Percentiles rank a stretch among this genome's conserved stretches.
phyloP scores from a whole-genome alignment of 176 grass and related monocot species.

The Echinochloa phyllopogon region DNA sequence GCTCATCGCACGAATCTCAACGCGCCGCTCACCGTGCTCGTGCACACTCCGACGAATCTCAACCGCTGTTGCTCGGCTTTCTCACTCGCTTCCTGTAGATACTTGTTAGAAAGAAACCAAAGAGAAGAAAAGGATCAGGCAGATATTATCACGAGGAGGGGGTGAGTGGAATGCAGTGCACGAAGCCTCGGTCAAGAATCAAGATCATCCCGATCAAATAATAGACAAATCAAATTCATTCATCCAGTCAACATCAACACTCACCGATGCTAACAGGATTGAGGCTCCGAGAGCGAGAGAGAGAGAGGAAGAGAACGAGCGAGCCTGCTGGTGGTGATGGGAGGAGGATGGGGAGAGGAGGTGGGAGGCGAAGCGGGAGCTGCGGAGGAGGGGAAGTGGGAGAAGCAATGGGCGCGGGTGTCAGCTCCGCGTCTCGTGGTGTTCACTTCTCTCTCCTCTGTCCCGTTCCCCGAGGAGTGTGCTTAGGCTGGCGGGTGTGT shows the following conservation, averaged over 20 bases:
- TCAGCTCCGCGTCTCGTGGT: slow-evolving; percentile 6
- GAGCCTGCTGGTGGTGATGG: neutral
- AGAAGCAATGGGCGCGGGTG: slow-evolving; percentile 16
- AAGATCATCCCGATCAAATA: neutral
- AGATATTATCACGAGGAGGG: neutral
- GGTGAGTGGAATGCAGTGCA: slow-evolving; percentile 9
- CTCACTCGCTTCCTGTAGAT: neutral
- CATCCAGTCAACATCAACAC: neutral
- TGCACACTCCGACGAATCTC: neutral
- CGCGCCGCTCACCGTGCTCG: neutral
- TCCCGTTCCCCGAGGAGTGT: slow-evolving; percentile 25
- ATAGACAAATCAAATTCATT: neutral
- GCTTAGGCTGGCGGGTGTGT: slow-evolving; percentile 8
- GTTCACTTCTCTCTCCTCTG: neutral
- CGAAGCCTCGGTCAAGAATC: neutral
- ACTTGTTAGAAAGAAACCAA: neutral
- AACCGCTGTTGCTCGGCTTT: neutral
- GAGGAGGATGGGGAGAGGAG: neutral
- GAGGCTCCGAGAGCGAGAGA: neutral
- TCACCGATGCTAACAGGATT: neutral
- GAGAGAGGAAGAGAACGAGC: neutral
- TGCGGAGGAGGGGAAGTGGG: neutral
- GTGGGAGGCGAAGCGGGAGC: slow-evolving; percentile 34
- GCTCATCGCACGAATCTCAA: slow-evolving; percentile 41
- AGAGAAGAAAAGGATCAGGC: neutral